These are phyloP conservation scores for Pilaira anomala DNA, from an alignment of 192 early-diverging fungal genomes.

Conservation along the genomic window DNA sequence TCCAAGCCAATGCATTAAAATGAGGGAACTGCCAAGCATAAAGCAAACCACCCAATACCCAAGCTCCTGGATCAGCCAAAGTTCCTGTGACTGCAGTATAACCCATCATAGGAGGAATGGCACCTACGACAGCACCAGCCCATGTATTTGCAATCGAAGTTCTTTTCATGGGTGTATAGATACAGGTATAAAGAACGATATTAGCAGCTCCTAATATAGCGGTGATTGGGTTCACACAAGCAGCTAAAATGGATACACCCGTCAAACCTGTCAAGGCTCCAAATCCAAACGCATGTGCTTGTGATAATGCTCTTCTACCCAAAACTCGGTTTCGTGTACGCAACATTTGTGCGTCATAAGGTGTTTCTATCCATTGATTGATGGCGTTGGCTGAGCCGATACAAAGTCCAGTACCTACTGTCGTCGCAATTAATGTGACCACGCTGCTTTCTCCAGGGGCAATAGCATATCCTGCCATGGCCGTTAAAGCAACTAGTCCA, in stretches of 20 bases:
- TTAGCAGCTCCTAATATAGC: constrained; percentile 81
- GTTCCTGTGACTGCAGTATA: constrained; percentile 86
- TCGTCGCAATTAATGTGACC: constrained; percentile 72
- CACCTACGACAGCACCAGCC: constrained; percentile 92
- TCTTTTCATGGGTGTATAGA: constrained; percentile 96
- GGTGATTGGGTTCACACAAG: constrained; percentile 85
- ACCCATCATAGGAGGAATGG: constrained; percentile 98
- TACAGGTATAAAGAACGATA: constrained; percentile 82
- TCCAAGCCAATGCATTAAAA: constrained; percentile 93
- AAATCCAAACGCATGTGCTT: constrained; percentile 74
- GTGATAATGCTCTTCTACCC: constrained; percentile 73
- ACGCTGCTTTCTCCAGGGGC: constrained; percentile 68
- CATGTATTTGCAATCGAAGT: constrained; percentile 92
- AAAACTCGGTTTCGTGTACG: constrained; percentile 86
- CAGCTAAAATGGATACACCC: constrained; percentile 62
- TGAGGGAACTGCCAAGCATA: constrained; percentile 99
- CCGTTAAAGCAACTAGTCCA: constrained; percentile 85
- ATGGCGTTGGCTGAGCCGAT: constrained; percentile 87
- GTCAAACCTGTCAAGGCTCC: constrained; percentile 63
- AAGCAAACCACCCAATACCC: constrained; percentile 74
- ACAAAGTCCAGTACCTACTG: constrained; percentile 83
- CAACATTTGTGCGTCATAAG: constrained; percentile 97
- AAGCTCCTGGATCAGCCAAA: constrained; percentile 66
- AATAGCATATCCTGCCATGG: constrained; percentile 93
- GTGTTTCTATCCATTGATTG: constrained; percentile 95